These are phyloP conservation scores for Crithidia thermophila DNA, from an alignment of 208 protist genomes.

Conservation along the genomic window DNA sequence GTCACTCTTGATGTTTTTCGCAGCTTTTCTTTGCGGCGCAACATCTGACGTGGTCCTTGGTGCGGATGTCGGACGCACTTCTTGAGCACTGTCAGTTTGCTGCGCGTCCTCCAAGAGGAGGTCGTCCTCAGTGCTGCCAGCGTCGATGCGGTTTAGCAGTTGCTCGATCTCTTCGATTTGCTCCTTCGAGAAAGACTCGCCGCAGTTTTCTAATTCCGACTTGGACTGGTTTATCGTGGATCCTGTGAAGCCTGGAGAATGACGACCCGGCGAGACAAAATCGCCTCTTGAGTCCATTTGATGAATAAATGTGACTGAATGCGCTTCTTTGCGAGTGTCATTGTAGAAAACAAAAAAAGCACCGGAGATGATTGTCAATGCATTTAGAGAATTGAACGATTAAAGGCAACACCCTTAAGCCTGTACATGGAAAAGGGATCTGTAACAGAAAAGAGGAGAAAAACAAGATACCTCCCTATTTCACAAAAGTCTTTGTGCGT, in stretches of 20 bases:
- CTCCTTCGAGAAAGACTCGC: conserved; percentile 14
- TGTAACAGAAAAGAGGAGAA: too few species aligned
- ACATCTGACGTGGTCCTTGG: background rate
- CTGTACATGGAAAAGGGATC: too few species aligned
- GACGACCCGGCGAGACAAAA: background rate
- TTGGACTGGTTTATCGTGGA: background rate
- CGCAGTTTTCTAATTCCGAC: background rate
- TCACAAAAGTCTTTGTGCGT: too few species aligned
- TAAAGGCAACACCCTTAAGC: too few species aligned
- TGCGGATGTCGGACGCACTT: background rate
- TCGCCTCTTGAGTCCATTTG: background rate
- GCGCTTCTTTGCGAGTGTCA: too few species aligned
- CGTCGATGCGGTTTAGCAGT: conserved; percentile 19
- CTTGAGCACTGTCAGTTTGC: background rate
- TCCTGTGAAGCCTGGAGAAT: background rate
- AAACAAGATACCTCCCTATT: too few species aligned
- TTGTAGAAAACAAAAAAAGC: too few species aligned
- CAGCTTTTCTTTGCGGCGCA: background rate
- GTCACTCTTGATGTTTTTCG: background rate
- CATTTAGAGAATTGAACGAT: too few species aligned
- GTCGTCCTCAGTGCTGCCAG: background rate
- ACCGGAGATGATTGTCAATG: too few species aligned
- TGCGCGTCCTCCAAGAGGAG: background rate
- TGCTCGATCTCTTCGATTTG: conserved; percentile 31
- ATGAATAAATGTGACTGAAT: too few species aligned